Evolutionary conservation across 495 filamentous ascomycete species (phyloP).

Genomic region (Tricharina praecox): DNA sequence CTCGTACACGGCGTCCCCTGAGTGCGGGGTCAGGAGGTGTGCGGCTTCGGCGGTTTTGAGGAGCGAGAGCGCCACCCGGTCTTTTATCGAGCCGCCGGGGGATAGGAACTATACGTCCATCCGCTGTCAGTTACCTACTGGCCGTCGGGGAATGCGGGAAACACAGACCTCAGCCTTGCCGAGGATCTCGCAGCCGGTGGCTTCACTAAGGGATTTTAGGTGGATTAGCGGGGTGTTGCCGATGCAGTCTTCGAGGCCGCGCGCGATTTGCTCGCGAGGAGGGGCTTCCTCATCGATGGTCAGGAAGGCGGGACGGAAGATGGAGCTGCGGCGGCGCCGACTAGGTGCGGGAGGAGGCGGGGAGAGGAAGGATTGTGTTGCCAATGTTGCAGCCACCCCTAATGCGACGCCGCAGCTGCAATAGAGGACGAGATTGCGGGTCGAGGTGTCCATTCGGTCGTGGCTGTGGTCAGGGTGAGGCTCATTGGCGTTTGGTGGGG

Average conservation of each 20-base stretch:
- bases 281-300: too few relatives aligned
- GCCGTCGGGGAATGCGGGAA: neutral
- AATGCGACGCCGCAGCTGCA: slow-evolving; percentile 12
- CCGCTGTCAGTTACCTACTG: too few relatives aligned
- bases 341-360: neutral
- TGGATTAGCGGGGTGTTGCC: slow-evolving; percentile 82
- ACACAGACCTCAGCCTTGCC: slow-evolving; percentile 67
- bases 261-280: slow-evolving; percentile 31
- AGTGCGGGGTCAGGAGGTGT: slow-evolving; percentile 58
- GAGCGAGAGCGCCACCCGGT: slow-evolving; percentile 81
- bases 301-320: neutral
- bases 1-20: slow-evolving; percentile 90
- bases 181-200: slow-evolving; percentile 82
- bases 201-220: slow-evolving; percentile 74
- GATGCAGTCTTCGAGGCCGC: slow-evolving; percentile 83
- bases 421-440: too few relatives aligned
- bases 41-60: slow-evolving; percentile 65
- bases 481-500: too few relatives aligned
- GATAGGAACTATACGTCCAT: slow-evolving; percentile 58
- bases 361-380: slow-evolving; percentile 10
- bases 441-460: too few relatives aligned
- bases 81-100: slow-evolving; percentile 89
- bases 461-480: too few relatives aligned
- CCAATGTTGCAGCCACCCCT: slow-evolving; percentile 11
- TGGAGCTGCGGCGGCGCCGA: neutral